Percentiles rank a stretch among this genome's conserved stretches.
These are phyloP conservation scores for Pseudognaphalium luteoalbum DNA, from an alignment of 129 eudicot genomes.

Conservation along the genomic window DNA sequence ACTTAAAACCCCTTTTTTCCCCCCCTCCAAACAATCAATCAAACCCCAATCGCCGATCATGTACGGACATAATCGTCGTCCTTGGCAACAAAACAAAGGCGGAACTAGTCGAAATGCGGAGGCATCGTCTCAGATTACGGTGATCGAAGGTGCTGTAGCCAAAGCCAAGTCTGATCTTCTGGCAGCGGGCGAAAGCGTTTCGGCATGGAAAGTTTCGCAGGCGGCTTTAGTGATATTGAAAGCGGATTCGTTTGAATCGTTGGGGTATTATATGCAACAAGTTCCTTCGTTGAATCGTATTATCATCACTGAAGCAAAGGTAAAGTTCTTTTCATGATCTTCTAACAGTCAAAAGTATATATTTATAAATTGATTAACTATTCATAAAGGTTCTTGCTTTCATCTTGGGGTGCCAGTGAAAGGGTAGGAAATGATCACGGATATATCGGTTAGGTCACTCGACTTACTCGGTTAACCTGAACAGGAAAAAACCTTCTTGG, in stretches of 20 bases:
- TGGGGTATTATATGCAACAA: slow-evolving; percentile 70
- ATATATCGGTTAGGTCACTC: no score
- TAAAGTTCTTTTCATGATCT: slow-evolving; percentile 19
- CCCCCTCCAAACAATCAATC: neutral
- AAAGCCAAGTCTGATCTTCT: slow-evolving; percentile 58
- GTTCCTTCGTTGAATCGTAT: slow-evolving; percentile 62
- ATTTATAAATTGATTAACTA: neutral
- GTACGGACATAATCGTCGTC: slow-evolving; percentile 21
- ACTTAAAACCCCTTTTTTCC: neutral
- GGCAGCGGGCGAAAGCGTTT: slow-evolving; percentile 52
- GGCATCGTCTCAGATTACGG: slow-evolving; percentile 27
- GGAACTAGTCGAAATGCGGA: neutral
- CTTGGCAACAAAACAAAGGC: neutral
- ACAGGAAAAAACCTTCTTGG: no score
- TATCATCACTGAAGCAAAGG: slow-evolving; percentile 76
- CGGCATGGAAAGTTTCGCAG: slow-evolving; percentile 77
- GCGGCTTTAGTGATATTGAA: slow-evolving; percentile 54
- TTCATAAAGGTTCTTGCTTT: neutral
- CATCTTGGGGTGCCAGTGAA: no score
- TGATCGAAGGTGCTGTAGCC: slow-evolving; percentile 53
- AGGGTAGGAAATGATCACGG: no score
- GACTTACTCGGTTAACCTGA: no score
- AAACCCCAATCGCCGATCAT: slow-evolving; percentile 9
- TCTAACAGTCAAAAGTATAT: neutral
- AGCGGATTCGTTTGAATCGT: slow-evolving; percentile 67